Evolutionary conservation across 768 basidiomycete genomes (phyloP).

Genomic region (Cystoderma amianthinum): DNA sequence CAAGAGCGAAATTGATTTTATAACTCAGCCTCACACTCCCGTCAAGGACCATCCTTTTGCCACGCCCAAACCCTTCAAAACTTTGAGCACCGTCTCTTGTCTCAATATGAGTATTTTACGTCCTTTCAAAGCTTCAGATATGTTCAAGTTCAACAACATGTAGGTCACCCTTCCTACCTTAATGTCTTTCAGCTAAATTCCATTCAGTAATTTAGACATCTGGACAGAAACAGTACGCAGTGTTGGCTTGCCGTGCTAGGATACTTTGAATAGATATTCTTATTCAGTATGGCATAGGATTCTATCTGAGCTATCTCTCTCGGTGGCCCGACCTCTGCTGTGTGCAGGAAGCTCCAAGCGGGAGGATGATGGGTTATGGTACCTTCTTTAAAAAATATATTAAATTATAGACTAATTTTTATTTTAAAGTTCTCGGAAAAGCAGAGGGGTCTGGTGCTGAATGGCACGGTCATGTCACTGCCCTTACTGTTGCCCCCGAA

Average conservation of each 20-base stretch:
- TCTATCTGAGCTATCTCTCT: constrained; percentile 85
- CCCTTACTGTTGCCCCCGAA: constrained; percentile 89
- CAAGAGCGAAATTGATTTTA: too few species aligned
- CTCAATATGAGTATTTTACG: constrained; percentile 77
- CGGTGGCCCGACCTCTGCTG: constrained; percentile 91
- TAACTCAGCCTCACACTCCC: too few species aligned
- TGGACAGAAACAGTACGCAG: constrained; percentile 92
- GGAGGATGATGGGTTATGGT: constrained; percentile 93
- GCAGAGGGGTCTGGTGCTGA: constrained; percentile 73
- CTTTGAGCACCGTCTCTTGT: too few species aligned
- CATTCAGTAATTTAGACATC: constrained; percentile 78
- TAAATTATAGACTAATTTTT: neutral
- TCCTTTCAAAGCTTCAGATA: constrained; percentile 82
- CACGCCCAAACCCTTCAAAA: too few species aligned
- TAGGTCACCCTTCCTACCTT: constrained; percentile 21
- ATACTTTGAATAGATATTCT: neutral
- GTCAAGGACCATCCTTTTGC: too few species aligned
- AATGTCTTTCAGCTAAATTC: constrained; percentile 6
- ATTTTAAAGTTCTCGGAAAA: constrained; percentile 77
- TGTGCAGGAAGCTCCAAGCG: constrained; percentile 73
- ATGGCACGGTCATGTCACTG: constrained; percentile 95
- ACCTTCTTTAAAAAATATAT: constrained; percentile 4
- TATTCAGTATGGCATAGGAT: constrained; percentile 74
- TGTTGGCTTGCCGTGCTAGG: neutral
- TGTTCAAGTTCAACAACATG: constrained; percentile 94